phyloP scores from a whole-genome alignment of 2,329 filamentous ascomycete species.

The Aspergillus persii region DNA sequence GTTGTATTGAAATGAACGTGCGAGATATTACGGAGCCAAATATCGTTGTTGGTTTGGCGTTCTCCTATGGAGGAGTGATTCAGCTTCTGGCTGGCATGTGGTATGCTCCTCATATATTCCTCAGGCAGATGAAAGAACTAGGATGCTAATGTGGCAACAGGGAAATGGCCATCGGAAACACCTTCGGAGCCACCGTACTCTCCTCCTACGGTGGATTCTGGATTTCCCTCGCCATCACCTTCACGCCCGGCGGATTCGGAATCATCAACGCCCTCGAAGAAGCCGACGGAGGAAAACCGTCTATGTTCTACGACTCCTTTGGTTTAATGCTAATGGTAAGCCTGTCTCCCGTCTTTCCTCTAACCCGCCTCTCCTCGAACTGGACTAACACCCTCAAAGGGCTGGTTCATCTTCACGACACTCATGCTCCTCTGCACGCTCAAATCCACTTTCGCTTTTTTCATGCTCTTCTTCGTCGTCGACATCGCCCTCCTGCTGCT shows the following conservation, averaged over 20 bases:
- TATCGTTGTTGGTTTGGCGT: conserved; percentile 67
- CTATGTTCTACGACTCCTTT: conserved; percentile 58
- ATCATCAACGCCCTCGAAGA: conserved; percentile 48
- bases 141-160: conserved; percentile 40
- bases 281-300: conserved; percentile 24
- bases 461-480: conserved; percentile 72
- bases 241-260: conserved; percentile 66
- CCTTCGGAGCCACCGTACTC: conserved; percentile 79
- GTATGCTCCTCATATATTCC: conserved; percentile 47
- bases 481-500: conserved; percentile 74
- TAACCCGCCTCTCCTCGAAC: no score
- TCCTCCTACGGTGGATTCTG: conserved; percentile 84
- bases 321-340: conserved; percentile 69
- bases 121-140: not conserved
- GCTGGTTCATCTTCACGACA: conserved; percentile 85
- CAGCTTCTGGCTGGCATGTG: conserved; percentile 85
- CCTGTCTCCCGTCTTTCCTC: not conserved
- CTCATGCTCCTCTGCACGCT: conserved; percentile 72
- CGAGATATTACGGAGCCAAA: conserved; percentile 60
- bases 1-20: conserved; percentile 67
- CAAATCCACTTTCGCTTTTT: conserved; percentile 75
- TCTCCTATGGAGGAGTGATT: conserved; percentile 74
- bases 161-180: conserved; percentile 87
- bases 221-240: conserved; percentile 70
- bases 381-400: conserved; percentile 28